These are phyloP conservation scores for Aspergillus brunneoviolaceus DNA, from an alignment of 2,329 filamentous ascomycete genomes.

Conservation along the genomic window DNA sequence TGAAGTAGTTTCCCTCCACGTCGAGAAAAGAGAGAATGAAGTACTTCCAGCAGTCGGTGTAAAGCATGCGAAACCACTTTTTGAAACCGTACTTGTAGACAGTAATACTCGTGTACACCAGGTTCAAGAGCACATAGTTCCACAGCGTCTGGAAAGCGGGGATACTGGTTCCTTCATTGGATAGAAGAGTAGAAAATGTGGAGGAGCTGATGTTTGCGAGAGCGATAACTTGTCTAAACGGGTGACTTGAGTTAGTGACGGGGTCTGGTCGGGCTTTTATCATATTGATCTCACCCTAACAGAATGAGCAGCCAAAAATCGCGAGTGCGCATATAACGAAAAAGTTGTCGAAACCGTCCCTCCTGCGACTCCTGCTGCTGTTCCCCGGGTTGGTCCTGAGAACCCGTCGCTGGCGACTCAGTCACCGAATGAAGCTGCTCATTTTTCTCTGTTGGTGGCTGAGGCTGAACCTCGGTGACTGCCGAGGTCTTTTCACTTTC, in stretches of 20 bases:
- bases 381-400: not conserved
- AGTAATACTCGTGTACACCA: slow-evolving; percentile 77
- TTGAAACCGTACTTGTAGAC: slow-evolving; percentile 74
- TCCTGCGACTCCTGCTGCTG: not conserved
- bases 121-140: slow-evolving; percentile 80
- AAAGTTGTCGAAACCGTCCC: not conserved
- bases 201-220: slow-evolving; percentile 9
- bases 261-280: not conserved
- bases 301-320: slow-evolving; percentile 7
- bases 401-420: not conserved
- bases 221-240: slow-evolving; percentile 2
- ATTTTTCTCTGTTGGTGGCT: not conserved
- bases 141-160: slow-evolving; percentile 94
- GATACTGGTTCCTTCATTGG: slow-evolving; percentile 68
- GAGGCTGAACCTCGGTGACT: slow-evolving; percentile 1
- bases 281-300: not conserved
- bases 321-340: slow-evolving; percentile 8
- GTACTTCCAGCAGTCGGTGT: slow-evolving; percentile 84
- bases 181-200: slow-evolving; percentile 78
- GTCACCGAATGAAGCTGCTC: slow-evolving; percentile 2
- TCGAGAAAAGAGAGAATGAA: slow-evolving; percentile 88
- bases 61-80: slow-evolving; percentile 63
- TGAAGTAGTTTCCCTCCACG: slow-evolving; percentile 96
- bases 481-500: slow-evolving; percentile 4
- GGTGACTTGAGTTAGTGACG: not conserved